A percentile compares a stretch with the other conserved stretches of the same genome.
Evolutionary conservation across 1,139 yeast species (phyloP).

Genomic region (Kodamaea anthophila): DNA sequence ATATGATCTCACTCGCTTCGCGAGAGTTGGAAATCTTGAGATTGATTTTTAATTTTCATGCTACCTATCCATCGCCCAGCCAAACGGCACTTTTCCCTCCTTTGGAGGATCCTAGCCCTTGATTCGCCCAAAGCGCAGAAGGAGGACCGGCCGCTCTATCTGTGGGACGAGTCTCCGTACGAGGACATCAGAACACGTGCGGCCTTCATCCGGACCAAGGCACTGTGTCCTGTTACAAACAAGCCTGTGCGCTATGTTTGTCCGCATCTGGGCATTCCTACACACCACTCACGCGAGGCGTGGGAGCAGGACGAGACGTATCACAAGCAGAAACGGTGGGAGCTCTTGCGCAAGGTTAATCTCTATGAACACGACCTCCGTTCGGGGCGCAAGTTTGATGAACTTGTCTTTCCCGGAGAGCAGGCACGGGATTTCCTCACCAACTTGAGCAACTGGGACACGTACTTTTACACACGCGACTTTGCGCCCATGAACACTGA

Average conservation of each 20-base stretch:
- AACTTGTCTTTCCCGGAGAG: conserved; percentile 82
- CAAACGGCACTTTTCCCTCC: conserved; percentile 23
- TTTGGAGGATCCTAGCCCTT: conserved; percentile 34
- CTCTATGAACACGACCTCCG: conserved; percentile 92
- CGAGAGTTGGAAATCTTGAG: too few species aligned
- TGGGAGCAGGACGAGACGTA: conserved; percentile 79
- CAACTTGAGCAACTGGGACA: conserved; percentile 85
- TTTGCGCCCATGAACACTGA: conserved; percentile 96
- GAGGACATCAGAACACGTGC: conserved; percentile 88
- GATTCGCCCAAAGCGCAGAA: conserved; percentile 23
- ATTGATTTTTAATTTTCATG: too few species aligned
- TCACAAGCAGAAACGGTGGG: conserved; percentile 61
- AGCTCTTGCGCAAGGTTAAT: conserved; percentile 76
- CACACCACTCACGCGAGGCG: conserved; percentile 85
- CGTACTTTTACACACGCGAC: conserved; percentile 86
- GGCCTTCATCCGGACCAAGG: conserved; percentile 80
- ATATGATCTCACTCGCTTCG: too few species aligned
- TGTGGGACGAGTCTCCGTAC: conserved; percentile 88
- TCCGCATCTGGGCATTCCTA: conserved; percentile 92
- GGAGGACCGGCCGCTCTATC: conserved; percentile 16
- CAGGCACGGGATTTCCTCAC: conserved; percentile 75
- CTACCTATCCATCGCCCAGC: background rate
- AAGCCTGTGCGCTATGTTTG: conserved; percentile 80
- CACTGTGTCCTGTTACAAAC: conserved; percentile 85
- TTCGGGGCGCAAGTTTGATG: conserved; percentile 90